These are phyloP conservation scores for Ophiognomonia clavigignenti-juglandacearum DNA, from an alignment of 2,329 filamentous ascomycete genomes.

Conservation along the genomic window DNA sequence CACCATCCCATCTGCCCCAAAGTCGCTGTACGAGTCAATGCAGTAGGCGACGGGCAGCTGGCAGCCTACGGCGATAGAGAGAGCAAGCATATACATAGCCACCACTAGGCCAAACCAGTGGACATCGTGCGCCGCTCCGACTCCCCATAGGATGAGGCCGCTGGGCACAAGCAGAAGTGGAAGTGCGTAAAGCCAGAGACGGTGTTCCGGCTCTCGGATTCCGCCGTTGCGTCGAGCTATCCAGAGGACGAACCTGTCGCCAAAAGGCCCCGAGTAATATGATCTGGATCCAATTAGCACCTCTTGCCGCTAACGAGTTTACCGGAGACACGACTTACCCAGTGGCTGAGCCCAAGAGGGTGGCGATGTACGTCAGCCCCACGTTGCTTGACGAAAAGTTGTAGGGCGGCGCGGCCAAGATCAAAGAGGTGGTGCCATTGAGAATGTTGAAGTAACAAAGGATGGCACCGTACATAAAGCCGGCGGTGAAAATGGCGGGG, in stretches of 20 bases:
- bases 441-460: constrained; percentile 28
- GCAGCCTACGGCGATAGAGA: constrained; percentile 24
- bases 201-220: constrained; percentile 7
- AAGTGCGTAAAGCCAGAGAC: constrained; percentile 18
- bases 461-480: constrained; percentile 26
- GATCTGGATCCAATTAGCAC: constrained; percentile 15
- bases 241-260: constrained; percentile 19
- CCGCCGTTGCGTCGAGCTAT: constrained; percentile 33
- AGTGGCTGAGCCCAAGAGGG: constrained; percentile 18
- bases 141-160: constrained; percentile 18
- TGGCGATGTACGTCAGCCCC: constrained; percentile 25
- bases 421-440: constrained; percentile 29
- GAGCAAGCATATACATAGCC: constrained; percentile 24
- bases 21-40: constrained; percentile 26
- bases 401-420: constrained; percentile 24
- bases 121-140: constrained; percentile 23
- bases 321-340: not conserved
- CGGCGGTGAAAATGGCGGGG: constrained; percentile 35
- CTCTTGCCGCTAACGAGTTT: too few species aligned
- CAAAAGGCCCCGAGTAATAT: constrained; percentile 19
- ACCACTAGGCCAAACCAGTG: constrained; percentile 28
- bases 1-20: constrained; percentile 25
- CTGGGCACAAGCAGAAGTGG: constrained; percentile 19
- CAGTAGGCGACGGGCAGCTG: constrained; percentile 24
- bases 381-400: constrained; percentile 24